These are phyloP conservation scores for Craterostigma plantagineum DNA, from an alignment of 257 asterid genomes.

Conservation along the genomic window DNA sequence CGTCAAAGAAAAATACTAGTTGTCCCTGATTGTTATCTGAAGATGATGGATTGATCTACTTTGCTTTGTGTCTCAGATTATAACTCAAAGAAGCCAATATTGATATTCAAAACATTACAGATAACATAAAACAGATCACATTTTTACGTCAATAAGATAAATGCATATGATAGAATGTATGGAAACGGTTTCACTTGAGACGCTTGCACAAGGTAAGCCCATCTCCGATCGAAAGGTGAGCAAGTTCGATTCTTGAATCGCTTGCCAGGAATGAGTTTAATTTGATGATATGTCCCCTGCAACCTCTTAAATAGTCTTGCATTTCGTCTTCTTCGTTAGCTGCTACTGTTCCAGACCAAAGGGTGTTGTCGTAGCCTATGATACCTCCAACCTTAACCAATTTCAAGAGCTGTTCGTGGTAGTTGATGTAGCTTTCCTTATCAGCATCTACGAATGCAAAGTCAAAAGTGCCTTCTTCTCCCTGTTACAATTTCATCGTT, in stretches of 20 bases:
- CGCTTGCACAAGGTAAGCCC: slow-evolving; percentile 52
- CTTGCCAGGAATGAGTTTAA: slow-evolving; percentile 29
- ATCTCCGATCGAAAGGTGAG: slow-evolving; percentile 46
- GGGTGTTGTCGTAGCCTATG: slow-evolving; percentile 44
- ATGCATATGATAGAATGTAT: too few relatives aligned
- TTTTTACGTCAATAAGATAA: too few relatives aligned
- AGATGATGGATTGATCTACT: too few relatives aligned
- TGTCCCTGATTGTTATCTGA: too few relatives aligned
- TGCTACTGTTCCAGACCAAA: slow-evolving; percentile 36
- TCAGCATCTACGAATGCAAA: slow-evolving; percentile 57
- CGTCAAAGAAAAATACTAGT: too few relatives aligned
- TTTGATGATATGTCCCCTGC: slow-evolving; percentile 17
- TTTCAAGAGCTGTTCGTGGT: slow-evolving; percentile 30
- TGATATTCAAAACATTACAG: too few relatives aligned
- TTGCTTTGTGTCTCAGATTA: too few relatives aligned
- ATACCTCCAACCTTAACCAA: slow-evolving; percentile 37
- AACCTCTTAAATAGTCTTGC: slow-evolving; percentile 13
- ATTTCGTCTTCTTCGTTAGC: slow-evolving; percentile 24
- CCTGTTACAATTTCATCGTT: slow-evolving; percentile 13
- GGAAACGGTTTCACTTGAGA: slow-evolving; percentile 5
- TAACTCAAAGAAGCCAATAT: too few relatives aligned
- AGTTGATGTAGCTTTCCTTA: slow-evolving; percentile 34
- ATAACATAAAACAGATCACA: too few relatives aligned
- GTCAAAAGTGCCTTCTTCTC: slow-evolving; percentile 37
- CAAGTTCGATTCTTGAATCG: slow-evolving; percentile 33